Evolutionary conservation across 805 yeast genomes (phyloP), one percentile per base, ranked within the genome.

Genomic region (Kodamaea lidongshanica): DNA sequence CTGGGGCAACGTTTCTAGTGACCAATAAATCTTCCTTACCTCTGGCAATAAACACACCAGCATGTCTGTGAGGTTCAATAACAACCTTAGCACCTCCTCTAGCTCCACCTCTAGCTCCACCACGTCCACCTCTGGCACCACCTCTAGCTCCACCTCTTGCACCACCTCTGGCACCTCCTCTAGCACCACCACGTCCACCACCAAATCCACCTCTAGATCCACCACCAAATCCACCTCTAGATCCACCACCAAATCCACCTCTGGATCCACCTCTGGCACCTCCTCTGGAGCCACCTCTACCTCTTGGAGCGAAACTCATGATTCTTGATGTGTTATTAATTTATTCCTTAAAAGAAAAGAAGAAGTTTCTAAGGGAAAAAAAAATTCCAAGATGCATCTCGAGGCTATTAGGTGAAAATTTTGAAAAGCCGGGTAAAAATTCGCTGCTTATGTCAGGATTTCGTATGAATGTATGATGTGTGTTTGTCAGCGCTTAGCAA

Each of bases 1-100:
- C 98, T 54, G 98, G 97, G 27, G 96, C 95, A 58, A 81, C 67
- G 73, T 92, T 92, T 72, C 83, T 89, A 54, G 98, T 92, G 42
- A 92, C 95, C 54, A 92, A 74, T 59, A 92, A 75, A 77, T 92
- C 98, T 72, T 92, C 98, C 67, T 92, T 92, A 65, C 98, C 98
- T 72, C 97, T 86, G 61, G 97, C 98, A 65, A 92, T 89, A 79
- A 78, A 92, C 46, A 92, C 96, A 77, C 94, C 98, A 33, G 88
- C 95, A 60, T 92, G 97, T 71, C 96, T 83, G 68, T 92, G 98
- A 51, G 97, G 96, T 70, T 92, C 98, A 49, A 89, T 81, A 54
- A 89, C 85, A 48, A 89, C 97, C 72, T 83, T 92, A 52, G 96
- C 95, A 60, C 94, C 94, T 51, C 89, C 92, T 44, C 70, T 57